These are phyloP conservation scores for Sporothrix protearum DNA, from an alignment of 2,329 filamentous ascomycete genomes.

Conservation along the genomic window DNA sequence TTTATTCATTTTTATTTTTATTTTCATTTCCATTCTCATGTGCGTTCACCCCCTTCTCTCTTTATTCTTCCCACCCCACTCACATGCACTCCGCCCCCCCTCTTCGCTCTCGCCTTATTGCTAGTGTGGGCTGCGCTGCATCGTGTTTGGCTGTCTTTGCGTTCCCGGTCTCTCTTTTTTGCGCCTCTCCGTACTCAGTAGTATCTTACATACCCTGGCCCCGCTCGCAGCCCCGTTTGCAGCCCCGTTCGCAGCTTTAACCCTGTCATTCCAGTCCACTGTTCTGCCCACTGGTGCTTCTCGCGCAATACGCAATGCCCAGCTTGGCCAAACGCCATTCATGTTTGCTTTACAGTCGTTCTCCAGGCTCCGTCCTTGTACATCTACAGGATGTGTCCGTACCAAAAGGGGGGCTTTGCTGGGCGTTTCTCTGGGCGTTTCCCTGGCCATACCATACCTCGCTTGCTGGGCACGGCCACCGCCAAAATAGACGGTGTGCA, in stretches of 20 bases:
- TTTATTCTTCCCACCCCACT: constrained; percentile 6
- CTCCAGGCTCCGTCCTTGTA: not conserved
- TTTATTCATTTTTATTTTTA: not conserved
- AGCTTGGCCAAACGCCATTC: not conserved
- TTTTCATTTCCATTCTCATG: not conserved
- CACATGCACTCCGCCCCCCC: constrained; percentile 7
- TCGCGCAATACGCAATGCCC: not conserved
- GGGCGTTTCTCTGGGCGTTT: not conserved
- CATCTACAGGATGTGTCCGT: not conserved
- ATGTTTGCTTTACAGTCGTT: not conserved
- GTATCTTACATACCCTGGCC: no score
- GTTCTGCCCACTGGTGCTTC: not conserved
- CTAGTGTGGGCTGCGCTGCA: not conserved
- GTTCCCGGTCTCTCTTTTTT: not conserved
- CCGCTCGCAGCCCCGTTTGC: not conserved
- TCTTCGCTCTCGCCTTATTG: constrained; percentile 10
- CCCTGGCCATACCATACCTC: not conserved
- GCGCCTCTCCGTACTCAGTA: not conserved
- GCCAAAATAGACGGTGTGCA: constrained; percentile 6
- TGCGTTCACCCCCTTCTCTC: not conserved
- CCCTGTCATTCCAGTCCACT: not conserved
- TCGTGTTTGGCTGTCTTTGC: not conserved
- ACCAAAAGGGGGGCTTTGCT: not conserved
- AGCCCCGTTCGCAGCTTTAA: not conserved
- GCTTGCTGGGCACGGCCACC: not conserved